Conservation (phyloP, 2,329 filamentous ascomycete genomes). For the Emericellopsis atlantica region DNA sequence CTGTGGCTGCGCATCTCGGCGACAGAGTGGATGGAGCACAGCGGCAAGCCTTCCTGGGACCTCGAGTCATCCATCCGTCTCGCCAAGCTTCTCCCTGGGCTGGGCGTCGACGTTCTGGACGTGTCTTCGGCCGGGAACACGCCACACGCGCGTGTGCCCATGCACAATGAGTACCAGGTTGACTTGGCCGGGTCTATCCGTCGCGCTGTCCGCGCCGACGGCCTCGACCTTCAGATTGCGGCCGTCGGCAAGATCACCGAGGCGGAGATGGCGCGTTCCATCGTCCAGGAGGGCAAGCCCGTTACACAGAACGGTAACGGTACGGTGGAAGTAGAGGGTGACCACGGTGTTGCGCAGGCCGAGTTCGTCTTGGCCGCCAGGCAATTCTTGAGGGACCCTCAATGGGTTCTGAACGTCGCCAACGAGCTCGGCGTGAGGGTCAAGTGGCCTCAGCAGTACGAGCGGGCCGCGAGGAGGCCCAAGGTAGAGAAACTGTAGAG, state of each 20-base stretch:
- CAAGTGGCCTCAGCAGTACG: slow-evolving; percentile 58
- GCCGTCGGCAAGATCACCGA: slow-evolving; percentile 64
- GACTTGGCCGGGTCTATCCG: slow-evolving; percentile 62
- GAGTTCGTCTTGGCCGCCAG: slow-evolving; percentile 66
- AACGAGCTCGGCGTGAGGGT: slow-evolving; percentile 60
- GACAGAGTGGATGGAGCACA: slow-evolving; percentile 48
- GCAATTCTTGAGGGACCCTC: slow-evolving; percentile 72
- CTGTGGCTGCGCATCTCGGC: slow-evolving; percentile 47
- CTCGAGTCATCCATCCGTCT: slow-evolving; percentile 38
- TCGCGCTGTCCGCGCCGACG: slow-evolving; percentile 40
- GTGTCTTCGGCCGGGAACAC: slow-evolving; percentile 67
- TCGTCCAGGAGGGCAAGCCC: slow-evolving; percentile 33
- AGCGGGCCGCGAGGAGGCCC: slow-evolving; percentile 17
- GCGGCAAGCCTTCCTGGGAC: slow-evolving; percentile 45
- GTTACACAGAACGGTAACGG: slow-evolving; percentile 14
- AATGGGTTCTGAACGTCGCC: slow-evolving; percentile 62
- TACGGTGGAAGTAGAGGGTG: slow-evolving; percentile 24
- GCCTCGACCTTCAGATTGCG: slow-evolving; percentile 48
- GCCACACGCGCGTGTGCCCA: slow-evolving; percentile 43
- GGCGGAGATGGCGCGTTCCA: slow-evolving; percentile 51
- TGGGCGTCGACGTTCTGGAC: slow-evolving; percentile 74
- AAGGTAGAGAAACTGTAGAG: neutral
- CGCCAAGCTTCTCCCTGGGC: slow-evolving; percentile 47
- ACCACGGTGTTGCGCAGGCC: slow-evolving; percentile 28
- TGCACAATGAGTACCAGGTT: slow-evolving; percentile 59